These are phyloP conservation scores for Camellia japonica DNA, from an alignment of 148 eudicot species.

Conservation along the genomic window DNA sequence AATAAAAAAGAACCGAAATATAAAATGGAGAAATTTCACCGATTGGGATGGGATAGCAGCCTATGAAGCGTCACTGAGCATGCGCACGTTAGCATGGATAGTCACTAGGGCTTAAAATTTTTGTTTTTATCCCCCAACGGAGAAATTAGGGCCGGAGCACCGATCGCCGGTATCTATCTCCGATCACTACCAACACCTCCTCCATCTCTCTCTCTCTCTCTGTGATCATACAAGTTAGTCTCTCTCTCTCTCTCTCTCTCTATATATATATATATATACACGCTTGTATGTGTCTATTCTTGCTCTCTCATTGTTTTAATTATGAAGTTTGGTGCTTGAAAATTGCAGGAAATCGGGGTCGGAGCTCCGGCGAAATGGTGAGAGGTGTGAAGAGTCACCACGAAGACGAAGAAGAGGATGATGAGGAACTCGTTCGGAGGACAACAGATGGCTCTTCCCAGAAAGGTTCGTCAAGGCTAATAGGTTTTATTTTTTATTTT, in stretches of 20 bases:
- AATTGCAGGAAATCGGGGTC: not conserved
- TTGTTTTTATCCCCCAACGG: not conserved
- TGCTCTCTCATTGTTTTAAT: not conserved
- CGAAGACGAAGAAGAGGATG: conserved; percentile 55
- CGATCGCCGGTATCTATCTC: conserved; percentile 11
- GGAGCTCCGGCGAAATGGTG: conserved; percentile 29
- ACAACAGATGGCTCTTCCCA: conserved; percentile 53
- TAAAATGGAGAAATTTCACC: too few relatives aligned
- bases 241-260: conserved; percentile 12
- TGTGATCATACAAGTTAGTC: not conserved
- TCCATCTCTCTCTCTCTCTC: conserved; percentile 25
- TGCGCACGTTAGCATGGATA: not conserved
- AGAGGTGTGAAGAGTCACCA: conserved; percentile 34
- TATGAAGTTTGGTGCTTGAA: not conserved
- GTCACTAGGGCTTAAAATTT: not conserved
- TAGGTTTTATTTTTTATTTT: not conserved
- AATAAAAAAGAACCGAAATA: not conserved
- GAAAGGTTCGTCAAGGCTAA: conserved; percentile 37
- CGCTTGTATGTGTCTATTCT: not conserved
- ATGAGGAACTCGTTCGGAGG: conserved; percentile 44
- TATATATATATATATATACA: not conserved
- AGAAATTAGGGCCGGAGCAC: conserved; percentile 8
- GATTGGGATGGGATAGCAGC: not conserved
- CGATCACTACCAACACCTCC: conserved; percentile 13
- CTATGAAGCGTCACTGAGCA: not conserved